These are phyloP conservation scores for Cladosporium halotolerans DNA, from an alignment of 2,329 filamentous ascomycete genomes.

Conservation along the genomic window DNA sequence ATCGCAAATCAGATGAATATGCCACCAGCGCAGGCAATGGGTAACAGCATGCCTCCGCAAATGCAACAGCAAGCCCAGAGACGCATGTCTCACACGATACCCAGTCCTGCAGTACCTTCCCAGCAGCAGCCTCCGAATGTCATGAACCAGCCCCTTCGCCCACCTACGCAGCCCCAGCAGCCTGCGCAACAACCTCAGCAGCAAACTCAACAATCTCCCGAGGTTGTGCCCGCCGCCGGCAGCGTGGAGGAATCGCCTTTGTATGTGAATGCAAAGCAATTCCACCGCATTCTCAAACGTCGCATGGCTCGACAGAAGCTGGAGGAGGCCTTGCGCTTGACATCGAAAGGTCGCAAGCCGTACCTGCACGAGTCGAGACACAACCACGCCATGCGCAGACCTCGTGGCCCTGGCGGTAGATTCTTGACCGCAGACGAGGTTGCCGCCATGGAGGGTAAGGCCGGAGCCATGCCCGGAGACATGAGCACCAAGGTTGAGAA, in stretches of 20 bases:
- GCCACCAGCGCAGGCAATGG: conserved; percentile 52
- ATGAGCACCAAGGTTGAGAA: conserved; percentile 7
- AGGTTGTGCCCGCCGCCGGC: conserved; percentile 61
- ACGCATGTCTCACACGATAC: conserved; percentile 67
- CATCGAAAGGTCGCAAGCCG: conserved; percentile 91
- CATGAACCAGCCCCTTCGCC: conserved; percentile 61
- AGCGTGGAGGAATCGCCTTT: conserved; percentile 83
- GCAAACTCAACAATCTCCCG: conserved; percentile 58
- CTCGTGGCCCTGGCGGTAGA: conserved; percentile 84
- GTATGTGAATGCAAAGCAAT: conserved; percentile 98
- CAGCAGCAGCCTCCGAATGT: conserved; percentile 30
- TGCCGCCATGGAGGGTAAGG: conserved; percentile 72
- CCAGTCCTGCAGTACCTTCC: conserved; percentile 55
- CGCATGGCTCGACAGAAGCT: conserved; percentile 87
- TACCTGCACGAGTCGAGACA: conserved; percentile 96
- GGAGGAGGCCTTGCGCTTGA: conserved; percentile 85
- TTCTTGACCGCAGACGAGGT: conserved; percentile 97
- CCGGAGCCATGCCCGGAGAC: conserved; percentile 3
- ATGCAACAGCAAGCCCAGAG: conserved; percentile 36
- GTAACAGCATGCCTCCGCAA: conserved; percentile 32
- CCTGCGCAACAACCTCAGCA: conserved; percentile 47
- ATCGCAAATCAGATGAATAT: conserved; percentile 44
- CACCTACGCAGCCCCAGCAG: conserved; percentile 64
- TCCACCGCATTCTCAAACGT: conserved; percentile 92
- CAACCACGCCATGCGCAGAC: conserved; percentile 95